Conservation (phyloP, 768 basidiomycete species). For the Amanita polypyramis region DNA sequence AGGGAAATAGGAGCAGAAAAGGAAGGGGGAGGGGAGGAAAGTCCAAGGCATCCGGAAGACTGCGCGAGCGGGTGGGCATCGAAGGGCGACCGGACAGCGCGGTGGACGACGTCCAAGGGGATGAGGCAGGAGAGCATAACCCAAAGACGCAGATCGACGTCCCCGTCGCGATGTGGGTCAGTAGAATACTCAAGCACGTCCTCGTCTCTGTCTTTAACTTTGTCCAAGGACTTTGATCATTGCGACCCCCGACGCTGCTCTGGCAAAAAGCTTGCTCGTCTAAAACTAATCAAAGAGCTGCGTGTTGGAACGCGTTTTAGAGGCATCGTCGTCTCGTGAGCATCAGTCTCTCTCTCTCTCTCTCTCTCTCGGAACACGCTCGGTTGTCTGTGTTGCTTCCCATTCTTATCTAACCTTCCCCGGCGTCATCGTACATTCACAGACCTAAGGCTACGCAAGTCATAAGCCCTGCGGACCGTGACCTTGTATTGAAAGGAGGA, state of each 20-base stretch:
- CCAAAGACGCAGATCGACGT: constrained; percentile 39
- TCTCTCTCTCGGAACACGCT: not conserved
- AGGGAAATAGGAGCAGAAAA: constrained; percentile 25
- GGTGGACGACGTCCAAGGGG: constrained; percentile 17
- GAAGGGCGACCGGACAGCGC: constrained; percentile 48
- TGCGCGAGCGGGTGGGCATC: constrained; percentile 12
- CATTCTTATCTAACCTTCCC: constrained; percentile 1
- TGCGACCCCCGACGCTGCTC: constrained; percentile 80
- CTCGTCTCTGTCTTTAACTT: not conserved
- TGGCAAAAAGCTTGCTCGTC: constrained; percentile 84
- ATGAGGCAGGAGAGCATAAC: constrained; percentile 13
- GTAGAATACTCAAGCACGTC: constrained; percentile 19
- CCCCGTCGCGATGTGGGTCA: constrained; percentile 94
- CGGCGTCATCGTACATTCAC: constrained; percentile 7
- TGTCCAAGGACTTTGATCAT: constrained; percentile 86
- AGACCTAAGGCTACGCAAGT: constrained; percentile 79
- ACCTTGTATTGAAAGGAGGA: constrained; percentile 61
- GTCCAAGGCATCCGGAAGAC: constrained; percentile 7
- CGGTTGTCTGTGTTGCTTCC: constrained; percentile 2
- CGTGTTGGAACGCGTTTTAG: constrained; percentile 78
- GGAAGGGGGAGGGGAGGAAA: constrained; percentile 13
- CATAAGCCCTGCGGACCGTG: constrained; percentile 78
- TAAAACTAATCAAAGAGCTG: constrained; percentile 78
- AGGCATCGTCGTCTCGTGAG: constrained; percentile 92
- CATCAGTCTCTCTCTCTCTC: constrained; percentile 11